Evolutionary conservation across 2,329 filamentous ascomycete genomes (phyloP).

Genomic region (Venturia effusa): DNA sequence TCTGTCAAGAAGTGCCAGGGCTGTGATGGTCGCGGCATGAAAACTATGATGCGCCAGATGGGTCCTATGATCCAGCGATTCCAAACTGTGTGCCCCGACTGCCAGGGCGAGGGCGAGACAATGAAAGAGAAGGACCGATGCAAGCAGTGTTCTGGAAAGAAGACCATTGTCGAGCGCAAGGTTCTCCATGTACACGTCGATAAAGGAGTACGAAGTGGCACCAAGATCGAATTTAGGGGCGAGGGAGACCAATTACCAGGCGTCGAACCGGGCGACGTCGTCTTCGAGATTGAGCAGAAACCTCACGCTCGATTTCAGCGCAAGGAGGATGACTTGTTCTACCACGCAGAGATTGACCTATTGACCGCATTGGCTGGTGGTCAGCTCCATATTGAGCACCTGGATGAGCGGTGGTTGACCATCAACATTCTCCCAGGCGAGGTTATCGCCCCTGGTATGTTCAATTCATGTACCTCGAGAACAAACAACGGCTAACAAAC

Average conservation of each 20-base stretch:
- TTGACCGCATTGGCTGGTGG: conserved; percentile 90
- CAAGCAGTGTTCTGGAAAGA: conserved; percentile 95
- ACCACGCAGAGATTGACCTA: conserved; percentile 89
- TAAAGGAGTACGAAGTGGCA: conserved; percentile 82
- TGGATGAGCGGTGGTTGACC: conserved; percentile 93
- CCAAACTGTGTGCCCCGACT: conserved; percentile 98
- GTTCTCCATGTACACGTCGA: conserved; percentile 97
- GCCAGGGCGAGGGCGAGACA: conserved; percentile 91
- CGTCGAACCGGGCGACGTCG: conserved; percentile 86
- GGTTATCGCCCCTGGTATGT: conserved; percentile 77
- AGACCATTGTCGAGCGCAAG: conserved; percentile 95
- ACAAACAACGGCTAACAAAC: conserved; percentile 15
- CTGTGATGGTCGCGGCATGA: conserved; percentile 93
- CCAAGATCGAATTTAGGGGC: conserved; percentile 93
- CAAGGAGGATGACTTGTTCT: conserved; percentile 92
- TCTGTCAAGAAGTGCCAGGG: conserved; percentile 87
- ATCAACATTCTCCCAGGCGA: conserved; percentile 90
- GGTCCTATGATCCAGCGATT: conserved; percentile 99
- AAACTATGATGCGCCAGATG: conserved; percentile 99
- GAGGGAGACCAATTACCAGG: conserved; percentile 95
- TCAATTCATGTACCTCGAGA: conserved; percentile 8
- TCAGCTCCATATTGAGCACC: conserved; percentile 83
- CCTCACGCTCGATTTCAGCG: conserved; percentile 92
- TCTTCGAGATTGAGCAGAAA: conserved; percentile 99
- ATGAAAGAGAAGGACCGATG: conserved; percentile 96